Percentiles rank a stretch among this genome's conserved stretches.
These are phyloP conservation scores for Barnettozyma sp. DNA, from an alignment of 805 yeast species.

Conservation along the genomic window DNA sequence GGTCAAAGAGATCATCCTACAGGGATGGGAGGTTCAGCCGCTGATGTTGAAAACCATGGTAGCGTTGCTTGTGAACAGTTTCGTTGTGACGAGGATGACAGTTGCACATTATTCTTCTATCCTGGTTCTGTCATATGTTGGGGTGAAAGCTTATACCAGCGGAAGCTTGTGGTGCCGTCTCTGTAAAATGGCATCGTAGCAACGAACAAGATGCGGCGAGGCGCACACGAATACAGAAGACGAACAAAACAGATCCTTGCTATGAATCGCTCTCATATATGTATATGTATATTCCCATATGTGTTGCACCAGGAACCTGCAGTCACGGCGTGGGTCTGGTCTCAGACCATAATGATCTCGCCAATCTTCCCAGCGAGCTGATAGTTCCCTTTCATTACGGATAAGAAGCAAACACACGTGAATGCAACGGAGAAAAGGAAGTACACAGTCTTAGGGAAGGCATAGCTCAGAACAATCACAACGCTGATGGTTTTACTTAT, in stretches of 20 bases:
- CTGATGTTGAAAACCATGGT: not conserved
- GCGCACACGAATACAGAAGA: too few relatives aligned
- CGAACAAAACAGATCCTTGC: too few relatives aligned
- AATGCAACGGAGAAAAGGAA: not conserved
- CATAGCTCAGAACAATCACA: slow-evolving; percentile 1
- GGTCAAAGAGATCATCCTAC: not conserved
- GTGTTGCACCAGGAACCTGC: too few relatives aligned
- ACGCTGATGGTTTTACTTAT: not conserved
- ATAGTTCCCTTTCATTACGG: slow-evolving; percentile 1
- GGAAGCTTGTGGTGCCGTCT: not conserved
- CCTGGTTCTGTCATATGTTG: not conserved
- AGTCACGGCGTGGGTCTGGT: too few relatives aligned
- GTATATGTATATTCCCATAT: too few relatives aligned
- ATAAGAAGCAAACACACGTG: not conserved
- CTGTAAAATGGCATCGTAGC: not conserved
- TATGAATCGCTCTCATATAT: too few relatives aligned
- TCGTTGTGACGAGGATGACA: not conserved
- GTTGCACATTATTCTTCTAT: not conserved
- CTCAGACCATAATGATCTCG: slow-evolving; percentile 1
- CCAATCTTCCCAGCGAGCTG: slow-evolving; percentile 1
- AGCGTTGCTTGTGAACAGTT: not conserved
- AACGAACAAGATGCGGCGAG: too few relatives aligned
- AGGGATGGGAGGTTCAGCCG: not conserved
- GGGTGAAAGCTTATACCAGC: not conserved
- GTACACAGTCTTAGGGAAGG: not conserved